These are phyloP conservation scores for Bassia scoparia DNA, from an alignment of 148 eudicot species.

Conservation along the genomic window DNA sequence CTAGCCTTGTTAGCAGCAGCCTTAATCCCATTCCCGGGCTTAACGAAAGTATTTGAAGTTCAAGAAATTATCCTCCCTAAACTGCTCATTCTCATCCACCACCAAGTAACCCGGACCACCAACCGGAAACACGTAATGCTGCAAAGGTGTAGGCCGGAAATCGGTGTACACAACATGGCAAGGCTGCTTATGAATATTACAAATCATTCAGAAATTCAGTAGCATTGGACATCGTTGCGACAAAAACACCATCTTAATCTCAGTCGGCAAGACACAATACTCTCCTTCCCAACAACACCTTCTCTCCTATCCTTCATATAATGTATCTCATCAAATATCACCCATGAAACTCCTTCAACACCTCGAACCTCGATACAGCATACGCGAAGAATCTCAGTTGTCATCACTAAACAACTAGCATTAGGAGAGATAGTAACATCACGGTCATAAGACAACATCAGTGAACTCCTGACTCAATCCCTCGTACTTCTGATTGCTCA, in stretches of 20 bases:
- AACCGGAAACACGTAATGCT: slow-evolving; percentile 91
- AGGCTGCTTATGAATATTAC: slow-evolving; percentile 90
- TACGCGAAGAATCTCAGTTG: slow-evolving; percentile 92
- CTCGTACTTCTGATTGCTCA: slow-evolving; percentile 89
- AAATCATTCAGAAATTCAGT: slow-evolving; percentile 97
- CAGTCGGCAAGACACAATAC: slow-evolving; percentile 80
- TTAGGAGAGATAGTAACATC: slow-evolving; percentile 85
- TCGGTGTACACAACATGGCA: slow-evolving; percentile 99
- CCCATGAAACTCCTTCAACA: slow-evolving; percentile 97
- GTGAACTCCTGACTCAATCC: slow-evolving; percentile 80
- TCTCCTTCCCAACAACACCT: slow-evolving; percentile 99
- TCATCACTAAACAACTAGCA: slow-evolving; percentile 96
- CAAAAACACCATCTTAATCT: slow-evolving; percentile 93
- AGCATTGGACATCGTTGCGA: slow-evolving; percentile 95
- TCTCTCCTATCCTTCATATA: slow-evolving; percentile 97
- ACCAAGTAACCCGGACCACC: slow-evolving; percentile 94
- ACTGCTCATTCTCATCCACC: slow-evolving; percentile 97
- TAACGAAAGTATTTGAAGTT: slow-evolving; percentile 75
- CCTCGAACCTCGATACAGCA: slow-evolving; percentile 90
- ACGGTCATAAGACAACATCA: slow-evolving; percentile 93
- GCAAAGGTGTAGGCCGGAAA: slow-evolving; percentile 91
- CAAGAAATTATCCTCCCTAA: slow-evolving; percentile 82
- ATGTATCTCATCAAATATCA: slow-evolving; percentile 93
- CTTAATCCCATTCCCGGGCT: slow-evolving; percentile 49
- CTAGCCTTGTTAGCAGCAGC: slow-evolving; percentile 51